These are phyloP conservation scores for Proliferodiscus dingleyae DNA, from an alignment of 2,329 filamentous ascomycete species.

Conservation along the genomic window DNA sequence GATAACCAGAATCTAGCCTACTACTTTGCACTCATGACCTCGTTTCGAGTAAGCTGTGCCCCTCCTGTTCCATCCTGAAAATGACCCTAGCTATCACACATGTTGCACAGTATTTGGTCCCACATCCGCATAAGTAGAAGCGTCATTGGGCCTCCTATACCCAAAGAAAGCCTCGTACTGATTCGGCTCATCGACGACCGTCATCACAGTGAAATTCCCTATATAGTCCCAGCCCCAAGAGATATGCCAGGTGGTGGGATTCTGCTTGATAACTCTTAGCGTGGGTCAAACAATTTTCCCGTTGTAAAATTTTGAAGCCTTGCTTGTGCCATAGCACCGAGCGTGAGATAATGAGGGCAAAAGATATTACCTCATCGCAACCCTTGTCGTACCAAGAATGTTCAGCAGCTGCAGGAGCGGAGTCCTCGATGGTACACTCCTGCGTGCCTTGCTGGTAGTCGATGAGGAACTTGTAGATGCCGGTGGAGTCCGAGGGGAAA, in stretches of 20 bases:
- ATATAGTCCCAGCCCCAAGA: conserved; percentile 17
- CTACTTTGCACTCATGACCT: too few relatives aligned
- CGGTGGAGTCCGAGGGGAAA: conserved; percentile 4
- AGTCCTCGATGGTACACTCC: conserved; percentile 6
- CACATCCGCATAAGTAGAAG: neutral
- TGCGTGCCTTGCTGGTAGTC: neutral
- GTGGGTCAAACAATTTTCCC: too few relatives aligned
- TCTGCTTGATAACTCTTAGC: conserved; percentile 1
- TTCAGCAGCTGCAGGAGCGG: neutral
- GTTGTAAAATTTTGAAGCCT: too few relatives aligned
- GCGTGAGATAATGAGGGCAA: too few relatives aligned
- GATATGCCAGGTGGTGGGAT: conserved; percentile 8
- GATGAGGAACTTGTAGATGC: conserved; percentile 10
- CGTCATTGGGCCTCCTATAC: conserved; percentile 12
- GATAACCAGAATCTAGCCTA: too few relatives aligned
- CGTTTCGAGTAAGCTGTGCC: too few relatives aligned
- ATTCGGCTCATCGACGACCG: conserved; percentile 7
- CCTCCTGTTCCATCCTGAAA: too few relatives aligned
- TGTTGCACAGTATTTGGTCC: conserved; percentile 2
- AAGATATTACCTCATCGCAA: conserved; percentile 7
- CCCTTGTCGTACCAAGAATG: conserved; percentile 6
- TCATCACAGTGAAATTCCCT: conserved; percentile 16
- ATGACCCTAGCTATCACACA: too few relatives aligned
- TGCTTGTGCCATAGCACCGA: too few relatives aligned
- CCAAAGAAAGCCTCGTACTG: conserved; percentile 17